Base-by-base conservation (phyloP, 352 stramenopile genomes). In the Globisporangium echinulatum region DNA sequence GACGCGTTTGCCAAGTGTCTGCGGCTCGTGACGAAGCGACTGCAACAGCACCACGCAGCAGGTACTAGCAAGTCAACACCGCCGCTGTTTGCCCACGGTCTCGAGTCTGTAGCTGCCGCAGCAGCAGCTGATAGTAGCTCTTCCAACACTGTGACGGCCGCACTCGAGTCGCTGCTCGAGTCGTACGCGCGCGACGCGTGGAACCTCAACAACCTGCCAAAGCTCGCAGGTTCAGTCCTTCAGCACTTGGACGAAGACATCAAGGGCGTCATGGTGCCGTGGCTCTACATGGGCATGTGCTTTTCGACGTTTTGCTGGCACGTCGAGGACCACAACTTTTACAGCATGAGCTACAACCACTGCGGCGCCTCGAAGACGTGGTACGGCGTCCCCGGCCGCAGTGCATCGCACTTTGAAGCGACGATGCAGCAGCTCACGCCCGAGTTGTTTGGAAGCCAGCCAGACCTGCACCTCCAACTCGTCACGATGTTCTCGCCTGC, bases 251-350 rank as follows among this genome's bases (percentile, higher is more conserved):
- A 98, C 51, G 93, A 98, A 64, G 92, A 97, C 49, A 98, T 99
- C 58, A 98, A 98, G 68, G 97, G 97, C 0, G 96, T 99, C 10
- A 99, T 99, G 81, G 88, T 99, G 17, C 97, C 97, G n/a, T 99
- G 97, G 97, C 82, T 99, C 56, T 99, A 99, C 74, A 96, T 99
- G 66, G 97, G 97, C 19, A 98, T 98, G 81, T 88, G 98, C 38
- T 99, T 99, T 63, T 98, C 93, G 5, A 98, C 97, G 1, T 99
- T 99, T 71, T 99, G 94, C 68, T 99, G 96, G 96, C 97, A 99
- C 68, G 98, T 98, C 40, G 97, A 99, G 72, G 97, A 99, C 70
- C 97, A 99, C 77, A 99, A 99, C 77, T 96, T 99, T 58, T 99
- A 99, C 63, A 98, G 87, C 56, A 99, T 99, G 68, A 99, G 98